phyloP scores from a whole-genome alignment of 164 flowering plant species.

The Magnolia changhungtana region DNA sequence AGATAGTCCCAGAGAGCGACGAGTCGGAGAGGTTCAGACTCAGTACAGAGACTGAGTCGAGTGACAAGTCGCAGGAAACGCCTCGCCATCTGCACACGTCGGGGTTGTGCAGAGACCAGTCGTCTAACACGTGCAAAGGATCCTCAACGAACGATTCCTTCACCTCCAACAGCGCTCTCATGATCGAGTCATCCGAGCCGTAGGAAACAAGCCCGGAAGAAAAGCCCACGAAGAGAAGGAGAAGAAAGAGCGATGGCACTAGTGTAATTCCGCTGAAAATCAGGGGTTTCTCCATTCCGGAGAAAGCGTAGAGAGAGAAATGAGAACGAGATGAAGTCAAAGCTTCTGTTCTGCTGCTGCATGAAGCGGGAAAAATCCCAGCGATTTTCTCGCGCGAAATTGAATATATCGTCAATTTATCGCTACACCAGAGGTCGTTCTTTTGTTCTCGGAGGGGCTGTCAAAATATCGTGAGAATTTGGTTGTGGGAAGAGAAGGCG shows the following conservation, averaged over 20 bases:
- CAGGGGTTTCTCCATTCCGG: not conserved
- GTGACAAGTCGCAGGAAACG: constrained; percentile 39
- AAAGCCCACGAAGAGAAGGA: constrained; percentile 20
- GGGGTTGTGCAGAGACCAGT: constrained; percentile 53
- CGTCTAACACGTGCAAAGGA: constrained; percentile 47
- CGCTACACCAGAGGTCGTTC: no score
- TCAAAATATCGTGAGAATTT: not conserved
- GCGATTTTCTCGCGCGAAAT: no score
- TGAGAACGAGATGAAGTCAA: not conserved
- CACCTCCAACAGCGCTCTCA: constrained; percentile 50
- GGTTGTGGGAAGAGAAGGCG: not conserved
- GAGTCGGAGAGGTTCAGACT: constrained; percentile 67
- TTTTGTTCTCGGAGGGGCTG: no score
- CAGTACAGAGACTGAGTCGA: constrained; percentile 32
- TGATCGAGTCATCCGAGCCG: not conserved
- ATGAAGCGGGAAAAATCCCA: no score
- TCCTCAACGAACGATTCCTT: constrained; percentile 55
- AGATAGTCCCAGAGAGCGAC: constrained; percentile 63
- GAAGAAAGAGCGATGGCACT: not conserved
- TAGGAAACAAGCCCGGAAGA: constrained; percentile 15
- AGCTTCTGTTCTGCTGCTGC: no score
- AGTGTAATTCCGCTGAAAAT: not conserved
- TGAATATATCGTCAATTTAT: no score
- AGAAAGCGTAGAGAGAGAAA: not conserved
- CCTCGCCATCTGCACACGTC: constrained; percentile 75